A percentile compares a stretch with the other conserved stretches of the same genome.
phyloP scores from a whole-genome alignment of 2,329 filamentous ascomycete species.

The Basipetospora chlamydospora region DNA sequence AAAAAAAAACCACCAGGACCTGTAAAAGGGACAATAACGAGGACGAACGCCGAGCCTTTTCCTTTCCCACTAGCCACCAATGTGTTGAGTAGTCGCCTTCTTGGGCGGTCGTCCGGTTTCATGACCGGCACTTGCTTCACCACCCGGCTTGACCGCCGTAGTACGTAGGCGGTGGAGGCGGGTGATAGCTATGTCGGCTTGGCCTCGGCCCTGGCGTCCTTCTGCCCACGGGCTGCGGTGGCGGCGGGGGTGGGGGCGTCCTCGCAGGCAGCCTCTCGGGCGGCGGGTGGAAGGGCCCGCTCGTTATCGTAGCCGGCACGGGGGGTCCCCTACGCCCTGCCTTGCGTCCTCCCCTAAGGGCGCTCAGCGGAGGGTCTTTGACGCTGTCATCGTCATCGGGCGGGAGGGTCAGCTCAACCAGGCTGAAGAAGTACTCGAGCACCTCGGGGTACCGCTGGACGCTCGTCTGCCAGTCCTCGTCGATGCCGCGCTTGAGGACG shows the following conservation, averaged over 20 bases:
- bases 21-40: too few species aligned
- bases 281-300: conserved; percentile 16
- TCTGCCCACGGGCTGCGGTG: conserved; percentile 15
- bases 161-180: conserved; percentile 6
- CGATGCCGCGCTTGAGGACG: conserved; percentile 56
- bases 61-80: too few species aligned
- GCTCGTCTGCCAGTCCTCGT: conserved; percentile 63
- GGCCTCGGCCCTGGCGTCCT: conserved; percentile 21
- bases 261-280: conserved; percentile 17
- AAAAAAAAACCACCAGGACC: too few species aligned
- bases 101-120: background rate
- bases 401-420: conserved; percentile 53
- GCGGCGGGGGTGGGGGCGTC: conserved; percentile 21
- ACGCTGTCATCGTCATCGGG: conserved; percentile 44
- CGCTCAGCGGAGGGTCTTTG: conserved; percentile 44
- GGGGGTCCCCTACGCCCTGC: conserved; percentile 21
- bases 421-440: conserved; percentile 64
- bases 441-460: conserved; percentile 68
- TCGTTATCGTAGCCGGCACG: conserved; percentile 21
- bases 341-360: conserved; percentile 34
- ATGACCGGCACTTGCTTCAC: background rate
- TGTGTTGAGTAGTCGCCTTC: too few species aligned
- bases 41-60: too few species aligned
- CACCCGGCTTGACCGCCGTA: conserved; percentile 1
- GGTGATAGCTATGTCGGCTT: conserved; percentile 5